Evolutionary conservation across 495 filamentous ascomycete genomes (phyloP), one percentile per base, ranked within the genome.

Genomic region (Stereocaulon alpinum): DNA sequence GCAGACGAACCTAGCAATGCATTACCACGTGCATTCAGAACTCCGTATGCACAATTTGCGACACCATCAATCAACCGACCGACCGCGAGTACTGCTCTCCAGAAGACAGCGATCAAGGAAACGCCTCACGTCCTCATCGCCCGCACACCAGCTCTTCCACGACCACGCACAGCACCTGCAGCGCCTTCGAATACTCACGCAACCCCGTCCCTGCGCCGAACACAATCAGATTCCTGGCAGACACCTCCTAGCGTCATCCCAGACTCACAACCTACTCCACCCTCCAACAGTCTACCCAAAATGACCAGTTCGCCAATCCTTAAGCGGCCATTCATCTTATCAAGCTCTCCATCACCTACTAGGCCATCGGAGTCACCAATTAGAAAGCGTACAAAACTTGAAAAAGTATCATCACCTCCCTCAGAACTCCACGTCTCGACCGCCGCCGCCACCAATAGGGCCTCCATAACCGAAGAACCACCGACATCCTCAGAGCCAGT

Each of bases 231-330:
- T 53, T 77, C 75, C 7, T 72, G 74, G 52, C 67, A 70, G 9
- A 75, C 69, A 29, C 71, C 74, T 37, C 66, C 77, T 18, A 80
- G 74, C 58, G 71, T 75, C 5, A 73, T 82, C 37, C 76, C 64
- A 41, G 66, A 74, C 50, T 73, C 72, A 2, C 66, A 68, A 34
- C 60, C 60, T 4, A 40, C 52, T 4, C 54, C 30, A 5, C 32
- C 29, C 12, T 45, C 41, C 14, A 53, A 48, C 15, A 42, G 20
- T 10, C 22, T 10, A 27, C 47, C 15, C 1, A 40, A 56, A 54
- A 58, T 56, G 24, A 55, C 55, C 42, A 52, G 55, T 53, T 49
- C 63, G 11, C 59, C 59, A 10, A 50, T 59, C 40, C 60, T 66
- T 37, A 66, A 59, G 24, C 56, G 53, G 18, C 22, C 58, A 11